phyloP scores from a whole-genome alignment of 2,329 filamentous ascomycete genomes.

The Coniosporium uncinatum region DNA sequence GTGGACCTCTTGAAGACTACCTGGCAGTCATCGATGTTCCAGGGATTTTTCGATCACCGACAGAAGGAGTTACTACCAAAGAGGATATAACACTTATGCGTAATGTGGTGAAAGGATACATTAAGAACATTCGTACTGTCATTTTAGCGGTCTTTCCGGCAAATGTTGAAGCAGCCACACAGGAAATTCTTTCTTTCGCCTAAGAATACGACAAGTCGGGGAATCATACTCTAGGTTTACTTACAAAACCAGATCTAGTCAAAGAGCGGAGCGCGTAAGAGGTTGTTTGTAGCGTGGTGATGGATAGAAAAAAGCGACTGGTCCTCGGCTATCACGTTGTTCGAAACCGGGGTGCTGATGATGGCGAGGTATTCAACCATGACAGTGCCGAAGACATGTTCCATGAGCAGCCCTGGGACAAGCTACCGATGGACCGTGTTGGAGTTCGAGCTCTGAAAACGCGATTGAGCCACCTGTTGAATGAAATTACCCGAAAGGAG shows the following conservation, averaged over 20 bases:
- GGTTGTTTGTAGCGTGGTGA: too few relatives aligned
- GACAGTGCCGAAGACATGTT: too few relatives aligned
- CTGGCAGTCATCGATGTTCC: slow-evolving; percentile 21
- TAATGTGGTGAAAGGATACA: slow-evolving; percentile 42
- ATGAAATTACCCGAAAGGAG: too few relatives aligned
- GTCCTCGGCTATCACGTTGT: slow-evolving; percentile 24
- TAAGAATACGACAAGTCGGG: slow-evolving; percentile 22
- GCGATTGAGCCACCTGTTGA: too few relatives aligned
- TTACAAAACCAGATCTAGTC: slow-evolving; percentile 29
- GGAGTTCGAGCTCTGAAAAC: too few relatives aligned
- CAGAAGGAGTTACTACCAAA: slow-evolving; percentile 24
- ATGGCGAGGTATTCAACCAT: too few relatives aligned
- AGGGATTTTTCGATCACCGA: slow-evolving; percentile 24
- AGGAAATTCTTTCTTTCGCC: slow-evolving; percentile 37
- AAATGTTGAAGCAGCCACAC: slow-evolving; percentile 37
- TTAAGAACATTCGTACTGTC: slow-evolving; percentile 51
- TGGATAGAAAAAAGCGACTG: slow-evolving; percentile 6
- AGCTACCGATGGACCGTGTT: too few relatives aligned
- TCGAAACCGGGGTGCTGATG: slow-evolving; percentile 20
- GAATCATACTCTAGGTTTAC: slow-evolving; percentile 24
- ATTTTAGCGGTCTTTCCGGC: slow-evolving; percentile 50
- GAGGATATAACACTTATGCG: slow-evolving; percentile 22
- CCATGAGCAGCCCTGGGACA: too few relatives aligned
- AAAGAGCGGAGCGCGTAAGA: too few relatives aligned
- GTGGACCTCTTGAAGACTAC: slow-evolving; percentile 17